Percentiles rank a stretch among this genome's conserved stretches.
These are phyloP conservation scores for Friedmanniomyces simplex DNA, from an alignment of 495 filamentous ascomycete genomes.

Conservation along the genomic window DNA sequence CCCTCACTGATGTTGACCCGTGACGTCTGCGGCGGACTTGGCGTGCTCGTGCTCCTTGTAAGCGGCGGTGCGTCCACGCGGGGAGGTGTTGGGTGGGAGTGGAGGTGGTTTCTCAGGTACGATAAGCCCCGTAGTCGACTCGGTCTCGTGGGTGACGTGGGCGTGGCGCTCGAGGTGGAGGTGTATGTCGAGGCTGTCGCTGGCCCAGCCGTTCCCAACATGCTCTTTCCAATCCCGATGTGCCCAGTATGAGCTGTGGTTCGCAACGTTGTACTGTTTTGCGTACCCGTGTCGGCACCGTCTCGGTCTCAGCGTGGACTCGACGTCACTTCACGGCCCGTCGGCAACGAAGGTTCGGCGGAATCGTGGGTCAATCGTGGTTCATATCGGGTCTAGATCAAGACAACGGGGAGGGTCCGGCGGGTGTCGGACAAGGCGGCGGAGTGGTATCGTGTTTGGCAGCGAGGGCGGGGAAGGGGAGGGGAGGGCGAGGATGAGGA, in stretches of 20 bases:
- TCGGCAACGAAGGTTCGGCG: no score
- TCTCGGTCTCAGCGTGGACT: no score
- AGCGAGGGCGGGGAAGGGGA: no score
- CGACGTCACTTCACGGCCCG: no score
- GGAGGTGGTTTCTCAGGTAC: slow-evolving; percentile 63
- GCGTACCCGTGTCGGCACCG: no score
- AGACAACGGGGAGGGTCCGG: no score
- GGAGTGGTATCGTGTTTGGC: no score
- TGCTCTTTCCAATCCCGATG: slow-evolving; percentile 14
- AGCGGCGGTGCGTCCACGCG: slow-evolving; percentile 9
- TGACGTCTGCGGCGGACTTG: neutral
- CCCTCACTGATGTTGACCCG: neutral
- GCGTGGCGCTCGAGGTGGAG: slow-evolving; percentile 34
- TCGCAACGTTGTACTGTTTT: no score
- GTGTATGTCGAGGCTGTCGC: slow-evolving; percentile 40
- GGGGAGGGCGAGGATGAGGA: neutral
- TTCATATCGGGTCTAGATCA: no score
- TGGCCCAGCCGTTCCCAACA: slow-evolving; percentile 41
- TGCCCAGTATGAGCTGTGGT: neutral
- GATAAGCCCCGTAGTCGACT: slow-evolving; percentile 60
- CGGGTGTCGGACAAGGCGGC: no score
- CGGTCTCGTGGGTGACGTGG: slow-evolving; percentile 42
- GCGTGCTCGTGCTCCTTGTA: slow-evolving; percentile 10
- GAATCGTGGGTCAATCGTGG: no score
- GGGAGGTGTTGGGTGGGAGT: slow-evolving; percentile 39